Percentiles rank a stretch among this genome's conserved stretches.
Conservation (phyloP, 768 basidiomycete species). For the Cyathus striatus region DNA sequence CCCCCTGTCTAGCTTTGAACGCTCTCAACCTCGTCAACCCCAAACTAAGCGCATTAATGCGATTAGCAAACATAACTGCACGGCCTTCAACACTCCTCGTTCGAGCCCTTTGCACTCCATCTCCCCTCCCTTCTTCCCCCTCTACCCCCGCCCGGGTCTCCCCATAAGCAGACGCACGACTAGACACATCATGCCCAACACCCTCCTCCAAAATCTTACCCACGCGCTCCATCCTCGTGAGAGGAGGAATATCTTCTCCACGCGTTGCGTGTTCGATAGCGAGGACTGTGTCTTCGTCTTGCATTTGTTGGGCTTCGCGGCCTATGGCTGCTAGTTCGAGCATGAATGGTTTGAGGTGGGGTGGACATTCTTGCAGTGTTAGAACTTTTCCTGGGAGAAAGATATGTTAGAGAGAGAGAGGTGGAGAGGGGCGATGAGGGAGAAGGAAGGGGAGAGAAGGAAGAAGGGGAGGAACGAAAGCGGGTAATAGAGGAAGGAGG, state of each 20-base stretch:
- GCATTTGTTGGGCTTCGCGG: slow-evolving; percentile 38
- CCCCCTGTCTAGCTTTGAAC: slow-evolving; percentile 66
- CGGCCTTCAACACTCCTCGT: slow-evolving; percentile 56
- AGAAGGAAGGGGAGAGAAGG: too few species aligned
- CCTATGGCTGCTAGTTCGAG: slow-evolving; percentile 54
- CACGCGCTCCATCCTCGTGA: slow-evolving; percentile 61
- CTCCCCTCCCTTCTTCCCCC: too few species aligned
- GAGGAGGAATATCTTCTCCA: slow-evolving; percentile 24
- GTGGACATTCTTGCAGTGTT: slow-evolving; percentile 57
- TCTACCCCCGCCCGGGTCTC: too few species aligned
- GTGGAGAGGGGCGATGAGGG: too few species aligned
- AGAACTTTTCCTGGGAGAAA: too few species aligned
- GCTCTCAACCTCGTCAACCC: slow-evolving; percentile 64
- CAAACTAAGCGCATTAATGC: slow-evolving; percentile 71
- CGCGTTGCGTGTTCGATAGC: slow-evolving; percentile 40
- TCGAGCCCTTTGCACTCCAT: too few species aligned
- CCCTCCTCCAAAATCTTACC: slow-evolving; percentile 53
- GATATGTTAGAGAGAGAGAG: too few species aligned
- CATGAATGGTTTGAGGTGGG: slow-evolving; percentile 66
- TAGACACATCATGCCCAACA: slow-evolving; percentile 35
- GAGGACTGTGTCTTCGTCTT: slow-evolving; percentile 45
- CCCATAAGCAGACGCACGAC: slow-evolving; percentile 24
- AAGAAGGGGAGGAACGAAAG: too few species aligned
- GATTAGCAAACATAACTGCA: slow-evolving; percentile 69
- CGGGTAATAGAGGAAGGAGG: too few species aligned